phyloP scores from a whole-genome alignment of 2,329 filamentous ascomycete species.

The Cordyceps cateniannulata region DNA sequence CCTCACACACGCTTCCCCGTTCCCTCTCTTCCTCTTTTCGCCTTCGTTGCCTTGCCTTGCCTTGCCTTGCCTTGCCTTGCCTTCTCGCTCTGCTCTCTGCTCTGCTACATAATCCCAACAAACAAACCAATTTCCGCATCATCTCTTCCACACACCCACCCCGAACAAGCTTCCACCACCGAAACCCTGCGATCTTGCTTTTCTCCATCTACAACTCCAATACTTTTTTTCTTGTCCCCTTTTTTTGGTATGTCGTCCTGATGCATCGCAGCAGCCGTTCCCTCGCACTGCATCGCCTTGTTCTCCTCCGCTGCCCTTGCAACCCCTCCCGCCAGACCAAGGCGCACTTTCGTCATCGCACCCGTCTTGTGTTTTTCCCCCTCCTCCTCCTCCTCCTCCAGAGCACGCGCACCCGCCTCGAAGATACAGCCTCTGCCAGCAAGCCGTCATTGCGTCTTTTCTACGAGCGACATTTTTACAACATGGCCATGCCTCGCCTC shows the following conservation, averaged over 20 bases:
- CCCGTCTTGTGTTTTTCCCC: background rate
- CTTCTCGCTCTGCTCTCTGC: background rate
- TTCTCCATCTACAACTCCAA: background rate
- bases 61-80: background rate
- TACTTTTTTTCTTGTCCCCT: background rate
- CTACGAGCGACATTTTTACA: conserved; percentile 1
- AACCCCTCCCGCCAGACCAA: conserved; percentile 4
- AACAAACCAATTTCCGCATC: conserved; percentile 13
- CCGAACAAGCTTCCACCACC: conserved; percentile 7
- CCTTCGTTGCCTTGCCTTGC: background rate
- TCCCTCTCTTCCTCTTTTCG: background rate
- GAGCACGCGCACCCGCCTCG: background rate
- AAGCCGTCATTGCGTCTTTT: background rate
- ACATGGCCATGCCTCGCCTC: background rate
- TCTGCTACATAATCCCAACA: conserved; percentile 12
- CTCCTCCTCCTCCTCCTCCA: background rate
- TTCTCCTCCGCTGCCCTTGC: background rate
- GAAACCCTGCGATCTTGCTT: conserved; percentile 5
- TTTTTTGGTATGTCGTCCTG: conserved; percentile 4
- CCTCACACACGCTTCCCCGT: background rate
- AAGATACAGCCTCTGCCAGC: background rate
- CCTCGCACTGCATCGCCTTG: background rate
- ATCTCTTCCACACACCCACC: conserved; percentile 6
- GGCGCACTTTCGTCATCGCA: conserved; percentile 1
- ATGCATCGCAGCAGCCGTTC: background rate